A percentile compares a stretch with the other conserved stretches of the same genome.
These are phyloP conservation scores for Eucalyptus erythrocorys DNA, from an alignment of 345 rosid genomes.

Conservation along the genomic window DNA sequence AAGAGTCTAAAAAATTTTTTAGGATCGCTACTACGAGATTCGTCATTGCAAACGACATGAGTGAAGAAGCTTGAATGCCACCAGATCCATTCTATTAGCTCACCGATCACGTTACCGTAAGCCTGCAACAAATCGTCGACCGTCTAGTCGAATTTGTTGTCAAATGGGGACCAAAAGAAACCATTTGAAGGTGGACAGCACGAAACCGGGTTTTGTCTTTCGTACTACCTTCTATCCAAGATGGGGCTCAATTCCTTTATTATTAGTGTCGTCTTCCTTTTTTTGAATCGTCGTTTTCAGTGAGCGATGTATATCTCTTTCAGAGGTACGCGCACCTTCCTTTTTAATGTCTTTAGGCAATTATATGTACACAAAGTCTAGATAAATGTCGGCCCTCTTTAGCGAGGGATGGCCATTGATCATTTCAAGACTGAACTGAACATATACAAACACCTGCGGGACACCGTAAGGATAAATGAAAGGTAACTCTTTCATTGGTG, in stretches of 20 bases:
- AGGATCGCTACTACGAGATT: slow-evolving; percentile 80
- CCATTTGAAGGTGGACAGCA: background rate
- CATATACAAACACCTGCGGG: background rate
- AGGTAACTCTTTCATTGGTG: background rate
- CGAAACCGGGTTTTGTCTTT: background rate
- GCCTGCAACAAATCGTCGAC: slow-evolving; percentile 51
- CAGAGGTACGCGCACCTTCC: no score
- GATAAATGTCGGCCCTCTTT: background rate
- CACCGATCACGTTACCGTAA: slow-evolving; percentile 60
- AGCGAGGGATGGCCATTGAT: background rate
- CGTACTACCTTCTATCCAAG: background rate
- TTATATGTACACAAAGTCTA: background rate
- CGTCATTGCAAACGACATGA: slow-evolving; percentile 75
- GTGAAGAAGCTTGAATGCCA: slow-evolving; percentile 52
- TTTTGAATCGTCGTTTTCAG: no score
- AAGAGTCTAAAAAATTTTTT: slow-evolving; percentile 69
- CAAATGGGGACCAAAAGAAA: background rate
- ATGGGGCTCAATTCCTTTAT: no score
- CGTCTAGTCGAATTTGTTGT: slow-evolving; percentile 38
- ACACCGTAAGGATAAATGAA: no score
- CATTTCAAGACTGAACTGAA: background rate
- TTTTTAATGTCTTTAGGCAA: background rate
- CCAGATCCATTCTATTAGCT: slow-evolving; percentile 49
- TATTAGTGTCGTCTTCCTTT: fast-evolving
- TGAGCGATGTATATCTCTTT: no score